Evolutionary conservation across 768 basidiomycete genomes (phyloP), one percentile per base, ranked within the genome.

Genomic region (Suillus weaverae): DNA sequence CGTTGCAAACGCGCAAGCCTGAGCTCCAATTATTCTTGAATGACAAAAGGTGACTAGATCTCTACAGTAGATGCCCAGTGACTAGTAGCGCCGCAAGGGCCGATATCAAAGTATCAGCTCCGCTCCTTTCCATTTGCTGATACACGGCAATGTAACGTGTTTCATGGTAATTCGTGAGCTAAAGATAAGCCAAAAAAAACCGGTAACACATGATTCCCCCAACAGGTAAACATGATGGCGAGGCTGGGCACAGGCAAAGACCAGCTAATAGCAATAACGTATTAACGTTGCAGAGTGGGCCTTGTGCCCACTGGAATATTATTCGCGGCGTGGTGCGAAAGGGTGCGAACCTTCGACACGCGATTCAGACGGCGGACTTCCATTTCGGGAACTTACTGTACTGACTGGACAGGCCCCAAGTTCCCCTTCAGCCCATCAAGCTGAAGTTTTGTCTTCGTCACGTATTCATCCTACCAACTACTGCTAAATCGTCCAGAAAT

Each of bases 361-460:
- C 68, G 67, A n/a, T n/a, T n/a, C n/a, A n/a, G n/a, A 73, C 71
- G 75, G 72, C 73, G 60, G 53, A 62, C 50, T 77, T 71, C 72
- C 72, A 60, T 73, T 70, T 61, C 22, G 48, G 67, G 66, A 56
- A 26, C 65, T 53, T 69, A 48, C 67, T 68, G 62, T 67, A 65
- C 65, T 62, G 69, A 67, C 67, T 33, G 71, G 68, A 26, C 46
- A 26, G 44, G 33, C 63, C 63, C 67, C 53, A 64, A 66, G 69
- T 67, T 26, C n/a, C 60, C 61, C 59, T 64, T 59, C 70, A 71
- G 68, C 70, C 62, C 73, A 73, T 69, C 51, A 54, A 54, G 53
- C 72, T 66, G 67, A 32, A 53, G 51, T 18, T 32, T 62, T 66
- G 68, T 69, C 61, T 64, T 64, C 64, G 35, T 61, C 57, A 13